These are phyloP conservation scores for Boletus rufocinnamomeus DNA, from an alignment of 768 basidiomycete species.

Conservation along the genomic window DNA sequence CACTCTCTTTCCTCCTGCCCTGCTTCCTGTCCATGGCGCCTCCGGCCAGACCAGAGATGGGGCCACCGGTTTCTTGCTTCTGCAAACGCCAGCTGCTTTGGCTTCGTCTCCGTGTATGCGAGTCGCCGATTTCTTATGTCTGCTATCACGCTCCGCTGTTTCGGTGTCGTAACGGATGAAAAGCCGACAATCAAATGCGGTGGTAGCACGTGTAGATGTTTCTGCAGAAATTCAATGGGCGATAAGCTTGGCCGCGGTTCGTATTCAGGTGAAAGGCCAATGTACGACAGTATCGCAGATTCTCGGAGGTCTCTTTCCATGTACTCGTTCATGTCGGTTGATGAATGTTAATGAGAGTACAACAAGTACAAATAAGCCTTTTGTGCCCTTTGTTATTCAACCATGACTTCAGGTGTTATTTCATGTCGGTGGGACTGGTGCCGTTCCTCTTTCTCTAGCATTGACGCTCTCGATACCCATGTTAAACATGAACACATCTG, in stretches of 20 bases:
- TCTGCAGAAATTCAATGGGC: slow-evolving; percentile 64
- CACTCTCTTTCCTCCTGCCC: slow-evolving; percentile 69
- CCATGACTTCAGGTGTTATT: slow-evolving; percentile 20
- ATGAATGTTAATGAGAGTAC: background rate
- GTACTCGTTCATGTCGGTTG: background rate
- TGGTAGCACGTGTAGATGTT: slow-evolving; percentile 64
- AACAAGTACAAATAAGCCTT: slow-evolving; percentile 26
- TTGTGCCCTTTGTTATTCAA: background rate
- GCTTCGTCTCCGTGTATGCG: slow-evolving; percentile 56
- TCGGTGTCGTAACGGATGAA: slow-evolving; percentile 51
- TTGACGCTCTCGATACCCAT: slow-evolving; percentile 46
- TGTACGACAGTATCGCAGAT: slow-evolving; percentile 43
- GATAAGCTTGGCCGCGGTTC: slow-evolving; percentile 57
- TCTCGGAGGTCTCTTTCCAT: slow-evolving; percentile 22
- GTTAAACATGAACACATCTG: slow-evolving; percentile 50
- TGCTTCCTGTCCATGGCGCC: slow-evolving; percentile 50
- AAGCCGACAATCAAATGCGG: slow-evolving; percentile 55
- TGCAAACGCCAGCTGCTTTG: slow-evolving; percentile 55
- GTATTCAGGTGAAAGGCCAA: slow-evolving; percentile 61
- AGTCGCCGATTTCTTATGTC: slow-evolving; percentile 73
- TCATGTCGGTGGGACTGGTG: slow-evolving; percentile 61
- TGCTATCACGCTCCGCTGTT: slow-evolving; percentile 62
- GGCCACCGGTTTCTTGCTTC: slow-evolving; percentile 64
- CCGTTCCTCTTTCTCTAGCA: slow-evolving; percentile 40
- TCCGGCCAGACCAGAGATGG: slow-evolving; percentile 61